A percentile compares a stretch with the other conserved stretches of the same genome.
These are phyloP conservation scores for Jatropha curcas DNA, from an alignment of 345 rosid genomes.

Conservation along the genomic window DNA sequence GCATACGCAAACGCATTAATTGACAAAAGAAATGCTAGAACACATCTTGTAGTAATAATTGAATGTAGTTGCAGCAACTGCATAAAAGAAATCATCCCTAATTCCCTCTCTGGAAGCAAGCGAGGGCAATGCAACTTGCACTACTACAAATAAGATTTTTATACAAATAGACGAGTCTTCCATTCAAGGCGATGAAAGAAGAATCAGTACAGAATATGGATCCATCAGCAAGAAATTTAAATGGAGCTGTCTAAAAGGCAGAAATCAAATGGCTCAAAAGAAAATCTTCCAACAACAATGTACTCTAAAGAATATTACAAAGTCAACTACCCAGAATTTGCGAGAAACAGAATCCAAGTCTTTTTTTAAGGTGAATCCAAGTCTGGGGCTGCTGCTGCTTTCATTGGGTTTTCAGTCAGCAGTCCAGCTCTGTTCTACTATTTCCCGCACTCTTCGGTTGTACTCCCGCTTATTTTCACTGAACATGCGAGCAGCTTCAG, in stretches of 20 bases:
- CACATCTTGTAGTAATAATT: constrained; percentile 2
- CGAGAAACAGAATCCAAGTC: not conserved
- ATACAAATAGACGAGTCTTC: constrained; percentile 22
- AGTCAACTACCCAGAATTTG: not conserved
- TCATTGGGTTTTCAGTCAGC: constrained; percentile 48
- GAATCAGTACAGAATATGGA: not conserved
- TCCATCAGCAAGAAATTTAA: constrained; percentile 8
- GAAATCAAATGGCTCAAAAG: constrained; percentile 26
- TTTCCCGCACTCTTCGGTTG: constrained; percentile 80
- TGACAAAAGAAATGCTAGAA: not conserved
- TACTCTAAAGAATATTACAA: constrained; percentile 20
- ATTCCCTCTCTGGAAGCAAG: not conserved
- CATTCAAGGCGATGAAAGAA: not conserved
- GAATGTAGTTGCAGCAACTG: constrained; percentile 4
- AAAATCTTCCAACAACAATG: constrained; percentile 12
- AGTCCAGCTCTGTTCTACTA: constrained; percentile 90
- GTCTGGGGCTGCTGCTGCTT: not conserved
- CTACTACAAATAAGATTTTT: constrained; percentile 6
- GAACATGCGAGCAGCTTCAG: constrained; percentile 95
- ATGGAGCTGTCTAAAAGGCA: constrained; percentile 17
- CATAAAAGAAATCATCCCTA: too few relatives aligned
- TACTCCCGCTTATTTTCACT: constrained; percentile 88
- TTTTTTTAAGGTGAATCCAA: not conserved
- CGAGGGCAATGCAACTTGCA: not conserved
- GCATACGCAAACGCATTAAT: not conserved